A percentile compares a stretch with the other conserved stretches of the same genome.
Conservation (phyloP, 2,329 filamentous ascomycete species). For the Rhexocercosporidium sp. region DNA sequence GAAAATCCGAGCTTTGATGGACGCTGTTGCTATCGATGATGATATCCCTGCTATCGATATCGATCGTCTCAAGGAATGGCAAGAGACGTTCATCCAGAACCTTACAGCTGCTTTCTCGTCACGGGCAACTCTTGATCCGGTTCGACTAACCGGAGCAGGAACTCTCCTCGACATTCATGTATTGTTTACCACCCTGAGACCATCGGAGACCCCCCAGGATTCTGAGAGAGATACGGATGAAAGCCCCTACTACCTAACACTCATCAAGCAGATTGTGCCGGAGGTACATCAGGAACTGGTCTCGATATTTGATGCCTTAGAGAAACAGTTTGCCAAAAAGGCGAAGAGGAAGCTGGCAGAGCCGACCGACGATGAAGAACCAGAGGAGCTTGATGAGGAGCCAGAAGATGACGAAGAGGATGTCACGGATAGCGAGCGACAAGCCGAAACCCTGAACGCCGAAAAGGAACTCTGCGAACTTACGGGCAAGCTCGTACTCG, state of each 20-base stretch:
- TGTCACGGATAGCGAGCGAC: constrained; percentile 61
- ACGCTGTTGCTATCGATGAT: constrained; percentile 57
- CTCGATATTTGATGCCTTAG: constrained; percentile 77
- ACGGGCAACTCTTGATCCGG: constrained; percentile 72
- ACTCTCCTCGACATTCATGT: constrained; percentile 83
- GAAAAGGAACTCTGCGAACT: constrained; percentile 88
- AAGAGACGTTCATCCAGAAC: constrained; percentile 63
- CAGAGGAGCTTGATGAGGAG: constrained; percentile 66
- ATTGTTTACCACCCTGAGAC: constrained; percentile 75
- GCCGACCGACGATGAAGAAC: constrained; percentile 75
- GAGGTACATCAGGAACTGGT: constrained; percentile 70
- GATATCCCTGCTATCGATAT: constrained; percentile 63
- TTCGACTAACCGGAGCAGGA: constrained; percentile 77
- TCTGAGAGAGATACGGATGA: constrained; percentile 52
- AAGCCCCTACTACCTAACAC: constrained; percentile 59
- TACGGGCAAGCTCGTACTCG: constrained; percentile 82
- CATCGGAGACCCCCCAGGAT: constrained; percentile 46
- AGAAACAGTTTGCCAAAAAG: constrained; percentile 78
- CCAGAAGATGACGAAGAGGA: constrained; percentile 64
- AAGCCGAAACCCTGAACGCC: constrained; percentile 71
- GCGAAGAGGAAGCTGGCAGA: constrained; percentile 65
- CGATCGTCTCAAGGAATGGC: constrained; percentile 61
- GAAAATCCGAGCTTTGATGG: constrained; percentile 71
- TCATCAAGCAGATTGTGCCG: constrained; percentile 72
- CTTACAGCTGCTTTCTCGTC: constrained; percentile 73